phyloP scores from a whole-genome alignment of 257 asterid species.

The Linderniella brevidens region DNA sequence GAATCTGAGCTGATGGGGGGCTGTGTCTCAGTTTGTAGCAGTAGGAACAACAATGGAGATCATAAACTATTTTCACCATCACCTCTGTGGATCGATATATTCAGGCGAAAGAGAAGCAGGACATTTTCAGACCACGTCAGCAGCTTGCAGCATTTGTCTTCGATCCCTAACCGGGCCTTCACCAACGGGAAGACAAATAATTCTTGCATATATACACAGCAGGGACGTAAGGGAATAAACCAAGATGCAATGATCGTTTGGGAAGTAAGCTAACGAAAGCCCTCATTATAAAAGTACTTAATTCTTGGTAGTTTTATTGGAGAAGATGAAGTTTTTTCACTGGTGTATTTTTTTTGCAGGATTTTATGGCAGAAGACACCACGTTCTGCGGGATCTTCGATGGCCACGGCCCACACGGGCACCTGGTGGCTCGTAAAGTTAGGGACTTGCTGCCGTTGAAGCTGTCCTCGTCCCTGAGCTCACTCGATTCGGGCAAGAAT shows the following conservation, averaged over 20 bases:
- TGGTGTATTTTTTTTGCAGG: conserved; percentile 28
- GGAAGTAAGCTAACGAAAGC: conserved; percentile 38
- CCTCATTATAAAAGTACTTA: neutral
- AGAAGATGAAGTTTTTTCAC: conserved; percentile 1
- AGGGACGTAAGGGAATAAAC: conserved; percentile 94
- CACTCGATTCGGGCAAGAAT: conserved; percentile 28
- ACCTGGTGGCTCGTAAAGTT: conserved; percentile 88
- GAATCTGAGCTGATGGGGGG: conserved; percentile 72
- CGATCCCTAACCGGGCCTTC: conserved; percentile 66
- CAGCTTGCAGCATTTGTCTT: conserved; percentile 50
- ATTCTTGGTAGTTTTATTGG: neutral
- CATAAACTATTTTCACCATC: conserved; percentile 31
- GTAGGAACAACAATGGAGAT: conserved; percentile 68
- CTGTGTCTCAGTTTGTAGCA: conserved; percentile 73
- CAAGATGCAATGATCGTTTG: conserved; percentile 99
- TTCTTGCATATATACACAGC: conserved; percentile 94
- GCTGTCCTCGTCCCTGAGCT: conserved; percentile 36
- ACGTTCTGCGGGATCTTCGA: conserved; percentile 88
- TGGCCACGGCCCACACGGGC: conserved; percentile 98
- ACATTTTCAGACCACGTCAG: conserved; percentile 56
- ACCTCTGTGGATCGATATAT: conserved; percentile 48
- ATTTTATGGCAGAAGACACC: conserved; percentile 73
- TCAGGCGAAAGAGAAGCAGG: conserved; percentile 43
- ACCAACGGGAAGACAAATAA: conserved; percentile 59
- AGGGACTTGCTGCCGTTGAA: conserved; percentile 75